These are phyloP conservation scores for Suillus alpinus DNA, from an alignment of 768 basidiomycete species.

Conservation along the genomic window DNA sequence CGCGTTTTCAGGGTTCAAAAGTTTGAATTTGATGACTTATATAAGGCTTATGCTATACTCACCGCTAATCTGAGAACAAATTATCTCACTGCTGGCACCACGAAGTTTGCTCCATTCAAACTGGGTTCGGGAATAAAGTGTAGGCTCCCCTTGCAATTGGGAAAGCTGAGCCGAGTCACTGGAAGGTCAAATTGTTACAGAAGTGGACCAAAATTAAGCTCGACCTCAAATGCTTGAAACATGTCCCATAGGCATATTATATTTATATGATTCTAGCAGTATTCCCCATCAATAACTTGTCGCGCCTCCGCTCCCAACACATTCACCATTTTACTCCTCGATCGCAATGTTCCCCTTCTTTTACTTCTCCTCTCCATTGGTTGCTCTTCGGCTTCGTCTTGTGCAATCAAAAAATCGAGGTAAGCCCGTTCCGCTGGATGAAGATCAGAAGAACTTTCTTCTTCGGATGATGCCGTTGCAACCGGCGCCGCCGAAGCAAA, in stretches of 20 bases:
- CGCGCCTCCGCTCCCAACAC: slow-evolving; percentile 10
- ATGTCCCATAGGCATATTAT: neutral
- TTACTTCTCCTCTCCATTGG: neutral
- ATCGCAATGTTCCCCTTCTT: slow-evolving; percentile 7
- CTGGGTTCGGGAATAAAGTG: no score
- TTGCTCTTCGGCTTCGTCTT: slow-evolving; percentile 1
- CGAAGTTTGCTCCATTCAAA: no score
- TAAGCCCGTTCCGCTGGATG: neutral
- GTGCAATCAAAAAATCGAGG: neutral
- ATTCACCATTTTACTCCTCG: slow-evolving; percentile 9
- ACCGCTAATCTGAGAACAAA: neutral
- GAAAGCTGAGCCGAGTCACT: no score
- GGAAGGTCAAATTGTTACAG: no score
- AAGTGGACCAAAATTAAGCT: no score
- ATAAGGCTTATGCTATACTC: neutral
- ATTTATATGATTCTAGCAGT: neutral
- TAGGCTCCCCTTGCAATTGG: no score
- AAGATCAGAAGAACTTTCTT: neutral
- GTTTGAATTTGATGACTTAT: neutral
- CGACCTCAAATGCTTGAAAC: no score
- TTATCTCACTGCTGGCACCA: neutral
- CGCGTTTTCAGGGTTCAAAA: neutral
- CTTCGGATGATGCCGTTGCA: neutral
- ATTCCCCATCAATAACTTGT: slow-evolving; percentile 1
- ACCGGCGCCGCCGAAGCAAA: no score